phyloP scores from a whole-genome alignment of 371 early-diverging fungal genomes.

The Actinomortierella wolfii region DNA sequence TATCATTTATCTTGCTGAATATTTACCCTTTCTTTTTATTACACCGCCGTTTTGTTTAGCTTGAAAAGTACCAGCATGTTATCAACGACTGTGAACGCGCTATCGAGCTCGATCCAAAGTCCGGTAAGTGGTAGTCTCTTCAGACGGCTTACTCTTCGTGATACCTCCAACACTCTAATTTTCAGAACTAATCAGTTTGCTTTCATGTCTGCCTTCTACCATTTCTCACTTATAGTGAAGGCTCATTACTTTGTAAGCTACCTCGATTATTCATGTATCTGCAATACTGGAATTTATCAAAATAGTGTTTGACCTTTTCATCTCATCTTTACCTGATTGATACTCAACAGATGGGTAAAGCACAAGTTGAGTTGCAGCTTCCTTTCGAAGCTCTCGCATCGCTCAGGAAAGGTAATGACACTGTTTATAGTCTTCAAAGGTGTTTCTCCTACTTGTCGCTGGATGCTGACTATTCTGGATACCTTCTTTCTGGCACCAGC shows the following conservation, averaged over 20 bases:
- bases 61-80: conserved; percentile 61
- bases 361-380: conserved; percentile 30
- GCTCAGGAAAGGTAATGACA: conserved; percentile 22
- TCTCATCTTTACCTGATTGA: background rate
- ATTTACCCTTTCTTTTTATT: background rate
- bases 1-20: background rate
- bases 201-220: background rate
- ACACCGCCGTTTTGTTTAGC: conserved; percentile 38
- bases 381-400: conserved; percentile 28
- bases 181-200: too few relatives aligned
- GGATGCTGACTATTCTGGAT: too few relatives aligned
- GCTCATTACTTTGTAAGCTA: conserved; percentile 67
- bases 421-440: too few relatives aligned
- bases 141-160: too few relatives aligned
- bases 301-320: too few relatives aligned
- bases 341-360: conserved; percentile 29
- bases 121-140: conserved; percentile 53
- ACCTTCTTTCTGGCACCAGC: too few relatives aligned
- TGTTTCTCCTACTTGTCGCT: too few relatives aligned
- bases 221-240: conserved; percentile 53
- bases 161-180: too few relatives aligned
- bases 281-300: too few relatives aligned
- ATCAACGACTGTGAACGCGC: conserved; percentile 71
- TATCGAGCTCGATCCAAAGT: conserved; percentile 68
- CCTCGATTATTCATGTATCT: conserved; percentile 2